Conservation (phyloP, 2,329 filamentous ascomycete species). For the Cryphonectria carpinicola region DNA sequence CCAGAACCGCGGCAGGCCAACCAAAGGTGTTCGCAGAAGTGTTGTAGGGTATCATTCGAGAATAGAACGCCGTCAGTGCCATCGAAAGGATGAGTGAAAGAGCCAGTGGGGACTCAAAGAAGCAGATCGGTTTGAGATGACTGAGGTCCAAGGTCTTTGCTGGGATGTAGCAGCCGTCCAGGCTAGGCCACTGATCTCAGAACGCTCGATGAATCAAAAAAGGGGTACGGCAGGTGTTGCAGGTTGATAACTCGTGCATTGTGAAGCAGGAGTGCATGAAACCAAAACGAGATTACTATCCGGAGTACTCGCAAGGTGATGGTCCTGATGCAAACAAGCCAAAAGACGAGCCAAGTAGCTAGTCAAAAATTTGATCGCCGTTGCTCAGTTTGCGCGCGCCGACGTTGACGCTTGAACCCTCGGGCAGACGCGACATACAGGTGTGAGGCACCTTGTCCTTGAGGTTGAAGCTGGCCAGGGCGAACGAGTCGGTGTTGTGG, state of each 20-base stretch:
- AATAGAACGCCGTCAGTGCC: not conserved
- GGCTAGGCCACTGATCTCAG: not conserved
- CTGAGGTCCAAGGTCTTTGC: not conserved
- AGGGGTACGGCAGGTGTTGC: not conserved
- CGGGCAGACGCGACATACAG: constrained; percentile 80
- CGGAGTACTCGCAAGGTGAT: not conserved
- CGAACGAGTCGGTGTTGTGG: constrained; percentile 91
- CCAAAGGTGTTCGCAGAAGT: not conserved
- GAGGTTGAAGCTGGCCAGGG: constrained; percentile 85
- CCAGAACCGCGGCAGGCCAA: not conserved
- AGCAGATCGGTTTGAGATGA: not conserved
- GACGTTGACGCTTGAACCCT: constrained; percentile 56
- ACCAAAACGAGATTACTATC: not conserved
- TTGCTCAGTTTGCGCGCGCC: constrained; percentile 55
- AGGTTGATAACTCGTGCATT: not conserved
- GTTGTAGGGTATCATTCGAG: constrained; percentile 1
- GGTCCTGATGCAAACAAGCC: not conserved
- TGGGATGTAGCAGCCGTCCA: constrained; percentile 2
- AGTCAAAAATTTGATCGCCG: not conserved
- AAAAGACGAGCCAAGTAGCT: not conserved
- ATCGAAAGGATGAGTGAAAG: not conserved
- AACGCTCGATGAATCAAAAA: not conserved
- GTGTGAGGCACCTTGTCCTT: constrained; percentile 75
- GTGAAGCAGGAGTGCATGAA: not conserved
- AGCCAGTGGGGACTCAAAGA: not conserved